Base-by-base conservation (phyloP, 2,329 filamentous ascomycete genomes). In the Aspergillus fumigatiaffinis region DNA sequence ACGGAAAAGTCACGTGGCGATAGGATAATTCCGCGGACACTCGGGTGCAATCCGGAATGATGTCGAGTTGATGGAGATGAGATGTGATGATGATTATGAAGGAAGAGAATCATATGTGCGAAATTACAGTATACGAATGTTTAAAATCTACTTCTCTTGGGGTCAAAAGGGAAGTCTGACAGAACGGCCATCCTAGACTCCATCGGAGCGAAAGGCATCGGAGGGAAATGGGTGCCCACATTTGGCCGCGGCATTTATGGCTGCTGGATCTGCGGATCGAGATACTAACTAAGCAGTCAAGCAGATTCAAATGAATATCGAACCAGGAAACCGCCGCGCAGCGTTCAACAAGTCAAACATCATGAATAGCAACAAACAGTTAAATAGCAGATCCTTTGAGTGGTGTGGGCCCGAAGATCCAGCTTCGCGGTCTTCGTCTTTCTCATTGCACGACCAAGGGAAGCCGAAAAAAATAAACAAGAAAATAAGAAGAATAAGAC, bases 1-100 rank as follows among this genome's bases (percentile, higher is more conserved):
- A 51, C 72, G 71, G 72, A 44, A 73, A 74, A 74, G 63, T 74
- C 71, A 74, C 70, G 68, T 74, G 71, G 23, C 26, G 71, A 74
- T 74, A 74, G 67, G 69, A 32, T 17, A 63, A 58, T 62, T 57
- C 55, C 61, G 55, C 58, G 52, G 64, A 58, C 21, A 62, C 65
- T 60, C 59, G 2, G 21, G 23, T 54, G 60, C 55, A 47, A 59
- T 58, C 53, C 6, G 56, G 54, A 55, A 53, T 42, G 21, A 54
- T 52, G 25, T 54, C 26, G 4, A 17, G 8, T 29, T 20, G 23
- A 20, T 26, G 25, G 23, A 46, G 51, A 47, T 17, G 21, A 52
- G 20, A 23, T n/a, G 10, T 2, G 4, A n/a, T 28, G 32, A 35
- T 42, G 3, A 17, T 52, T 17, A 17, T 35, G 32, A 32, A 23